These are phyloP conservation scores for Prototheca wickerhamii DNA, from an alignment of 163 green algal species.

Conservation along the genomic window DNA sequence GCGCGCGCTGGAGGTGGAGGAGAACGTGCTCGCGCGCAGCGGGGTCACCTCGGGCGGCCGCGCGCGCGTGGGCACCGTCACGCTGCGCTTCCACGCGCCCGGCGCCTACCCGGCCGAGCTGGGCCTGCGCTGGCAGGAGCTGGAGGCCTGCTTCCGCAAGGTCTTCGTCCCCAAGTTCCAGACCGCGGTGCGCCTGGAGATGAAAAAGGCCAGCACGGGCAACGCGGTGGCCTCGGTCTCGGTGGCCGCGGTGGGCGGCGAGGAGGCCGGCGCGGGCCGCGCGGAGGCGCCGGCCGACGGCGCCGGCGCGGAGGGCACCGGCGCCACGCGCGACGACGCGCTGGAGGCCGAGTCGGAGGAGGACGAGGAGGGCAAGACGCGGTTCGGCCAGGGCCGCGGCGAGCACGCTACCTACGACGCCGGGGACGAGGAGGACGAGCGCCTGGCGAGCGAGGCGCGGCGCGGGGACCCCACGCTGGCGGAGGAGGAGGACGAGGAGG, in stretches of 20 bases:
- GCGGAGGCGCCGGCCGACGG: conserved; percentile 1
- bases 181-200: conserved; percentile 25
- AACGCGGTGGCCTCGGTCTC: conserved; percentile 16
- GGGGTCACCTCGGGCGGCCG: conserved; percentile 15
- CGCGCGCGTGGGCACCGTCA: conserved; percentile 45
- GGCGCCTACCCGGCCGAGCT: conserved; percentile 50
- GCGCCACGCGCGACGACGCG: conserved; percentile 4
- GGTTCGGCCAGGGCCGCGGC: conserved; percentile 47
- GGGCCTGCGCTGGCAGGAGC: conserved; percentile 54
- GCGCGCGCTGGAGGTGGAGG: conserved; percentile 44
- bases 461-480: too few relatives aligned
- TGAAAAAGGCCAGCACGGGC: conserved; percentile 16
- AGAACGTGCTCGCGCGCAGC: conserved; percentile 40
- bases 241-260: conserved; percentile 11
- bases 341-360: conserved; percentile 52
- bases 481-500: conserved; percentile 30
- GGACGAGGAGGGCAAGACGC: conserved; percentile 62
- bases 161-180: conserved; percentile 49
- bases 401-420: conserved; percentile 71
- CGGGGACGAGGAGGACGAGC: conserved; percentile 55
- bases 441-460: conserved; percentile 10
- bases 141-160: conserved; percentile 45
- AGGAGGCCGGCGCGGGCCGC: conserved; percentile 22
- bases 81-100: conserved; percentile 20
- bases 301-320: not conserved